These are phyloP conservation scores for Curvularia hawaiiensis DNA, from an alignment of 2,329 filamentous ascomycete genomes.

Conservation along the genomic window DNA sequence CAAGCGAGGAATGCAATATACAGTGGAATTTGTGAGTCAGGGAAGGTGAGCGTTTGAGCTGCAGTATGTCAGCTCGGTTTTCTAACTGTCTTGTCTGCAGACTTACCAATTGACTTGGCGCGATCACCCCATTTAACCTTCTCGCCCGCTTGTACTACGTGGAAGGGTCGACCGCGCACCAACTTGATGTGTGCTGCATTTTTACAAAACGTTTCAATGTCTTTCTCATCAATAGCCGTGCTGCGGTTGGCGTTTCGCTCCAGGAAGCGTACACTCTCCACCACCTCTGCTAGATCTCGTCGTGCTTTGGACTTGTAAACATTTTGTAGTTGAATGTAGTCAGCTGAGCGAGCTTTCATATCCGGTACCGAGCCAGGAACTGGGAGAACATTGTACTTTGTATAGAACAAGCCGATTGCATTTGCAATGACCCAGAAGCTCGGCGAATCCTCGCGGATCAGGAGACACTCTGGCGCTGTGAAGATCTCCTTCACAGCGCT, in stretches of 20 bases:
- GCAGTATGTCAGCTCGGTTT: constrained; percentile 14
- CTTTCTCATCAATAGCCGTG: constrained; percentile 64
- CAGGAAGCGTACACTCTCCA: constrained; percentile 64
- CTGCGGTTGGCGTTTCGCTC: constrained; percentile 58
- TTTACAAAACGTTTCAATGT: constrained; percentile 93
- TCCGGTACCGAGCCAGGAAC: constrained; percentile 88
- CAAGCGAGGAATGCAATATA: constrained; percentile 59
- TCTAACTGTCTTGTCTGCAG: not conserved
- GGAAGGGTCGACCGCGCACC: constrained; percentile 67
- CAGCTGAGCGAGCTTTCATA: constrained; percentile 93
- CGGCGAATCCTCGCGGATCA: constrained; percentile 55
- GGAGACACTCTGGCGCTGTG: constrained; percentile 65
- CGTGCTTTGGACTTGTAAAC: constrained; percentile 91
- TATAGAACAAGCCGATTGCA: constrained; percentile 78
- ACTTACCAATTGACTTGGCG: constrained; percentile 60
- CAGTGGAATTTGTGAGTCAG: constrained; percentile 54
- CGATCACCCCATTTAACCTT: constrained; percentile 54
- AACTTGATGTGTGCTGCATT: constrained; percentile 93
- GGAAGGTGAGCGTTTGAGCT: constrained; percentile 49
- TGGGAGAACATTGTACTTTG: constrained; percentile 74
- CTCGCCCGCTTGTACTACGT: constrained; percentile 52
- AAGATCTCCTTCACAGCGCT: constrained; percentile 79
- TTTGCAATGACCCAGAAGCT: constrained; percentile 89
- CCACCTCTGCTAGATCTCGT: constrained; percentile 76
- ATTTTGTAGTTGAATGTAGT: constrained; percentile 89